These are phyloP conservation scores for Kondoa subrosea DNA, from an alignment of 768 basidiomycete species.

Conservation along the genomic window DNA sequence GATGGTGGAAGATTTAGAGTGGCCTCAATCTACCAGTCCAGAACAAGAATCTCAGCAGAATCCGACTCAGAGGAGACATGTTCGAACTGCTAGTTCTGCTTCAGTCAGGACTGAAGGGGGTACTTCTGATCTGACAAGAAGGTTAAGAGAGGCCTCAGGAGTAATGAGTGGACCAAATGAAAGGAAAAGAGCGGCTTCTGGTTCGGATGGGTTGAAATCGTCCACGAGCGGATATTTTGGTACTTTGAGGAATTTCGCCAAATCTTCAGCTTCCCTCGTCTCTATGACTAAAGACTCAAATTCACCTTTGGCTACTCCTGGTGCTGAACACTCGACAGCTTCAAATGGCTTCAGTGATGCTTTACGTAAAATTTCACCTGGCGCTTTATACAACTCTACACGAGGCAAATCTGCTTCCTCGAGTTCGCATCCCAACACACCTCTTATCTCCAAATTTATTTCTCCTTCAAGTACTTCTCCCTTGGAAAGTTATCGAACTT, in stretches of 20 bases:
- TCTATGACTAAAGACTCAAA: neutral
- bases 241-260: neutral
- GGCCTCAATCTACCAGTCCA: neutral
- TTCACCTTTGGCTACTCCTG: neutral
- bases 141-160: neutral
- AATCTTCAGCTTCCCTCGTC: neutral
- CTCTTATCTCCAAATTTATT: conserved; percentile 7
- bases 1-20: neutral
- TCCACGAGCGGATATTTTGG: conserved; percentile 3
- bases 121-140: neutral
- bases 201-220: neutral
- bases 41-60: neutral
- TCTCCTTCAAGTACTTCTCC: neutral
- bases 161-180: neutral
- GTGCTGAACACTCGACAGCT: neutral
- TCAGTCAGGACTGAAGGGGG: neutral
- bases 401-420: neutral
- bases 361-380: neutral
- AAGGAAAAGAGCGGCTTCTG: neutral
- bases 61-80: neutral
- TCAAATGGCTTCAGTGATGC: neutral
- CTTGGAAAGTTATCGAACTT: neutral
- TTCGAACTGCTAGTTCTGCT: neutral
- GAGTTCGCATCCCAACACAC: neutral
- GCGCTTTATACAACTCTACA: neutral